Percentiles rank a stretch among this genome's conserved stretches.
Conservation (phyloP, 1,284 basidiomycete species). For the Vanrija humicola region DNA sequence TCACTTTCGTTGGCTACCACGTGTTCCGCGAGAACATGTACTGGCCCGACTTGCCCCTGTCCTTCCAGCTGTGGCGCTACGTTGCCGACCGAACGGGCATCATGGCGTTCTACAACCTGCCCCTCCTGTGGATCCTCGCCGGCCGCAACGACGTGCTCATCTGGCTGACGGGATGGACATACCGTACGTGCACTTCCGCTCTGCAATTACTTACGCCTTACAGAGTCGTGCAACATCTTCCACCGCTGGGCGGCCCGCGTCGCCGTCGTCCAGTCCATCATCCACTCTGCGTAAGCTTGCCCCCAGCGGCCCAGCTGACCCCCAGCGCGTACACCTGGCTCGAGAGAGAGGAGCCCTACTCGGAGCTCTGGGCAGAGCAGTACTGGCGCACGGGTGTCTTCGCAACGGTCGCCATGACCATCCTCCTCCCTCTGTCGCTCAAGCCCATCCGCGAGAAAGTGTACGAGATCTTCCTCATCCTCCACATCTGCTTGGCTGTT, state of each 20-base stretch:
- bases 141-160: slow-evolving; percentile 35
- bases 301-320: too few species aligned
- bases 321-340: slow-evolving; percentile 4
- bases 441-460: slow-evolving; percentile 12
- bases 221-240: slow-evolving; percentile 24
- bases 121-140: slow-evolving; percentile 28
- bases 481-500: slow-evolving; percentile 25
- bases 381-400: slow-evolving; percentile 21
- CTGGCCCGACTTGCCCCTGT: slow-evolving; percentile 5
- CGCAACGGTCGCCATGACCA: slow-evolving; percentile 10
- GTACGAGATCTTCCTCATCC: slow-evolving; percentile 30
- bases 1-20: slow-evolving; percentile 53
- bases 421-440: slow-evolving; percentile 22
- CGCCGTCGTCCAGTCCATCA: slow-evolving; percentile 22
- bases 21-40: slow-evolving; percentile 49
- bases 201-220: not conserved
- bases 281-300: slow-evolving; percentile 17
- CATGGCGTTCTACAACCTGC: slow-evolving; percentile 33
- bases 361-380: slow-evolving; percentile 1
- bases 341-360: slow-evolving; percentile 3
- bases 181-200: slow-evolving; percentile 6
- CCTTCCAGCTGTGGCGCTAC: slow-evolving; percentile 21
- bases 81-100: slow-evolving; percentile 29
- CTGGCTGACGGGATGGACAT: slow-evolving; percentile 37
- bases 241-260: slow-evolving; percentile 32